These are phyloP conservation scores for Peribolospora baueri DNA, from an alignment of 768 basidiomycete genomes.

Conservation along the genomic window DNA sequence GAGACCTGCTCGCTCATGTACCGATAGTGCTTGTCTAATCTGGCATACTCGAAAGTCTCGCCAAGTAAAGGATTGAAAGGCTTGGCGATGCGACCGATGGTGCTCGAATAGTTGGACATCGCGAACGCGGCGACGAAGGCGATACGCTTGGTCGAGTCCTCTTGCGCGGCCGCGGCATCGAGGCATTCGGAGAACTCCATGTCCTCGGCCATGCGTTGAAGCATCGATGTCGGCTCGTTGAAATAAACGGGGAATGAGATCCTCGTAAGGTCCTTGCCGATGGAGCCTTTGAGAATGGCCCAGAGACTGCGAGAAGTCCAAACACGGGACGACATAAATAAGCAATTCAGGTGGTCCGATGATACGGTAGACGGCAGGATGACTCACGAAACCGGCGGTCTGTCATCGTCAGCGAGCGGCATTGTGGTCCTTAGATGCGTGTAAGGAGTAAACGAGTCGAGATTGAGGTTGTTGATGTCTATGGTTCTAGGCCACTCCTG, in stretches of 20 bases:
- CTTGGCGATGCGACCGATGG: constrained; percentile 86
- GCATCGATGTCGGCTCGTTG: constrained; percentile 61
- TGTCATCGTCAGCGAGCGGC: constrained; percentile 42
- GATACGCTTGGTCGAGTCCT: constrained; percentile 52
- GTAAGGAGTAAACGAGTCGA: constrained; percentile 42
- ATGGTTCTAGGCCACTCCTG: constrained; percentile 5
- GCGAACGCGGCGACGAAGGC: constrained; percentile 91
- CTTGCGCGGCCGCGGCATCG: constrained; percentile 55
- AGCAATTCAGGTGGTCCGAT: neutral
- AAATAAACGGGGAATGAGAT: constrained; percentile 87
- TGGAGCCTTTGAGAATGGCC: constrained; percentile 81
- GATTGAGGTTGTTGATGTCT: constrained; percentile 15
- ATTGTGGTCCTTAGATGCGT: constrained; percentile 34
- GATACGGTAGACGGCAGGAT: constrained; percentile 9
- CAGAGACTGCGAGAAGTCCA: constrained; percentile 35
- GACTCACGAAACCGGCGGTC: constrained; percentile 38
- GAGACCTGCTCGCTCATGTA: constrained; percentile 81
- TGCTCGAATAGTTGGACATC: constrained; percentile 93
- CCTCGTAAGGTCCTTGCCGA: constrained; percentile 88
- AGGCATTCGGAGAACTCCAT: constrained; percentile 23
- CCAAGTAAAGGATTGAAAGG: constrained; percentile 72
- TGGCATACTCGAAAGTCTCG: constrained; percentile 86
- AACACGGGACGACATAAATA: neutral
- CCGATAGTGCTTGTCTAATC: constrained; percentile 63
- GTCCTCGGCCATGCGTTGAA: constrained; percentile 91